A percentile compares a stretch with the other conserved stretches of the same genome.
These are phyloP conservation scores for Protomyces macrosporus DNA, from an alignment of 1,139 yeast species.

Conservation along the genomic window DNA sequence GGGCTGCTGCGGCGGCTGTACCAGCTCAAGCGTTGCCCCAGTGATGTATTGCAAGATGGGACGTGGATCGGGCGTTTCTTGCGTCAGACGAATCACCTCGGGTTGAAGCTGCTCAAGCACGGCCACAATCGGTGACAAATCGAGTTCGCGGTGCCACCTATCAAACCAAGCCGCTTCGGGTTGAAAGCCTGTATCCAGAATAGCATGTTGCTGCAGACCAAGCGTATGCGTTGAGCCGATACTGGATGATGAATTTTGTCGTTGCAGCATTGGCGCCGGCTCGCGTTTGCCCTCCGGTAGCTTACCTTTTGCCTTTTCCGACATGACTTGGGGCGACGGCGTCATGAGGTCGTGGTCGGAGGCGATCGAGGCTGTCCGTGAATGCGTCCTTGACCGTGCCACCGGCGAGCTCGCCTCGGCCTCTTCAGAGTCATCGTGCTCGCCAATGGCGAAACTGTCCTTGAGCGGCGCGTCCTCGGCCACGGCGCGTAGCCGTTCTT, in stretches of 20 bases:
- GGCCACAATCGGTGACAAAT: slow-evolving; percentile 25
- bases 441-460: slow-evolving; percentile 29
- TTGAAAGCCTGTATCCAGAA: slow-evolving; percentile 6
- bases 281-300: slow-evolving; percentile 43
- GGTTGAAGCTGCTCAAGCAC: slow-evolving; percentile 22
- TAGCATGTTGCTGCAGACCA: background rate
- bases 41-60: slow-evolving; percentile 18
- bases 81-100: slow-evolving; percentile 13
- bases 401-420: background rate
- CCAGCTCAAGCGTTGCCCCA: slow-evolving; percentile 15
- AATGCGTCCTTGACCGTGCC: background rate
- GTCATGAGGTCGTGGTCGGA: slow-evolving; percentile 10
- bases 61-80: slow-evolving; percentile 19
- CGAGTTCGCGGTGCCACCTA: slow-evolving; percentile 29
- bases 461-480: background rate
- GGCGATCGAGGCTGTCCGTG: slow-evolving; percentile 1
- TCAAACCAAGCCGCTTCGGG: slow-evolving; percentile 31
- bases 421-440: slow-evolving; percentile 38
- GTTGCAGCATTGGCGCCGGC: slow-evolving; percentile 7
- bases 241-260: slow-evolving; percentile 24
- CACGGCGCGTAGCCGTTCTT: background rate
- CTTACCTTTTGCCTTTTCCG: slow-evolving; percentile 56
- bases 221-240: background rate
- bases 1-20: slow-evolving; percentile 39
- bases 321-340: slow-evolving; percentile 55